Base-by-base conservation (phyloP, 148 eudicot genomes). In the Agrostemma githago region DNA sequence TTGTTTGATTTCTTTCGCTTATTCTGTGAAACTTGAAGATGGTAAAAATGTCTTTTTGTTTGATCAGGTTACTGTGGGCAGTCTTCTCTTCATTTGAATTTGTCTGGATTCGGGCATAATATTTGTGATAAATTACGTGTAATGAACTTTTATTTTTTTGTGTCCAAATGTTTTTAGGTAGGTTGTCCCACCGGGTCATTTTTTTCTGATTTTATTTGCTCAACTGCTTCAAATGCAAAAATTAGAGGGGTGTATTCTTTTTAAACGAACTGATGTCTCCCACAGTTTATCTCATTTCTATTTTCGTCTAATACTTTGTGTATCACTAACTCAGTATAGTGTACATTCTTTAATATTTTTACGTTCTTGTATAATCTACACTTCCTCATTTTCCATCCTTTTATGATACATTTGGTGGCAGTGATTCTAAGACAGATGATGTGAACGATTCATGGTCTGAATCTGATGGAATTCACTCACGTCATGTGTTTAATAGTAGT, bases 371-470 rank as follows among this genome's bases (percentile, higher is more conserved):
- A 51, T 43, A 43, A 43, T 43, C 20, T 3, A 43, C 21, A 21
- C 70, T 66, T 42, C 2, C 61, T 21, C 17, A 62, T 43, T 43
- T 44, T 42, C 26, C 37, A 46, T 15, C 5, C 10, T 2, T 7
- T 74, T 12, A 6, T 15, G 15, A 3, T 73, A 78, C 69, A 40
- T 66, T 74, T 75, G 74, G 74, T 70, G 72, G 81, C 87, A 79
- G 89, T 84, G 84, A 86, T 72, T 81, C 81, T 59, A 88, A 83
- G 78, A 81, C 83, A 54, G 92, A 87, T 62, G 73, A 79, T 26
- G 70, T 75, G 79, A 93, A 83, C 76, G 91, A 86, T 76, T 85
- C 89, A 26, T 89, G 89, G 88, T 85, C 85, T 70, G 89, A 82
- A 70, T 76, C 89, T 56, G 86, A 87, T 79, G 89, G 84, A 21